phyloP scores from a whole-genome alignment of 2,329 filamentous ascomycete genomes.

The Dactylellina sp. region DNA sequence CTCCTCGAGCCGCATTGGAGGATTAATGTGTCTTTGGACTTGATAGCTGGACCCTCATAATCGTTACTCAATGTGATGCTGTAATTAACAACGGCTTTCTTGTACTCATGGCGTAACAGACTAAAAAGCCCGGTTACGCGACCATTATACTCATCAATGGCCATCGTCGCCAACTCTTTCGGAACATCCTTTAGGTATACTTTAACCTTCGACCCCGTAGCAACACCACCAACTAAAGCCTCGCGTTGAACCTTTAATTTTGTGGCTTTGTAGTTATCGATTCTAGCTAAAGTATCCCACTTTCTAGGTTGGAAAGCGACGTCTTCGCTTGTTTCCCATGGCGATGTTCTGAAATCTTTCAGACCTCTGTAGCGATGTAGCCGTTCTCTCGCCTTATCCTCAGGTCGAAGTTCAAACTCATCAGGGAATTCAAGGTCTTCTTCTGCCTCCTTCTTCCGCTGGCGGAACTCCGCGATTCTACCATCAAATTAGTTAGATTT shows the following conservation, averaged over 20 bases:
- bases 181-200: conserved; percentile 77
- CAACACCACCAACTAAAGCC: conserved; percentile 86
- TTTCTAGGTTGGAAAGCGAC: conserved; percentile 86
- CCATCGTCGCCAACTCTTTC: conserved; percentile 65
- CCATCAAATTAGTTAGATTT: neutral
- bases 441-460: conserved; percentile 81
- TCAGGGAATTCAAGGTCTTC: conserved; percentile 97
- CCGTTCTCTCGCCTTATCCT: conserved; percentile 85
- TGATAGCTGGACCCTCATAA: conserved; percentile 76
- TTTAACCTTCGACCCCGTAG: conserved; percentile 83
- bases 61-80: conserved; percentile 87
- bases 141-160: conserved; percentile 66
- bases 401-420: conserved; percentile 92
- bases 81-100: conserved; percentile 88
- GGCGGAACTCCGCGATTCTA: conserved; percentile 79
- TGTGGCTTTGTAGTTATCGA: conserved; percentile 89
- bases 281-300: conserved; percentile 85
- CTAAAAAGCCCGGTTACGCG: conserved; percentile 77
- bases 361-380: conserved; percentile 87
- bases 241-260: conserved; percentile 82
- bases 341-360: conserved; percentile 87
- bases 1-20: conserved; percentile 90
- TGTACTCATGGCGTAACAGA: conserved; percentile 92
- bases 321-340: conserved; percentile 91
- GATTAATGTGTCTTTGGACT: conserved; percentile 91